Evolutionary conservation across 345 rosid genomes (phyloP).

Genomic region (Angophora floribunda): DNA sequence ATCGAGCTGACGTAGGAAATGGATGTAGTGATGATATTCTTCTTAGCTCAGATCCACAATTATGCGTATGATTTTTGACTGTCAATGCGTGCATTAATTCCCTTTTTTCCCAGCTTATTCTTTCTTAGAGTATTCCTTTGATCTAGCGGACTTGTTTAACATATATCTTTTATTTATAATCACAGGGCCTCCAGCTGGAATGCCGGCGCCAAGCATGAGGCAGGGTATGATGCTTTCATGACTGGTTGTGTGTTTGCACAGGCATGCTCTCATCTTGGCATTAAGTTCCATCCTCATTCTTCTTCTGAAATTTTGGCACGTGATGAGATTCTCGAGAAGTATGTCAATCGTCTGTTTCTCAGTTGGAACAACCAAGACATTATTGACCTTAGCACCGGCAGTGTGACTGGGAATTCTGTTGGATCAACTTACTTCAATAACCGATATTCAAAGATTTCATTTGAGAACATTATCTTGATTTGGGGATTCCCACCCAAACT

Average conservation of each 20-base stretch:
- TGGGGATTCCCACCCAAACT: slow-evolving; percentile 73
- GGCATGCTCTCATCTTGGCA: slow-evolving; percentile 66
- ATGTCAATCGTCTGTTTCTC: slow-evolving; percentile 67
- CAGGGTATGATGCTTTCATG: slow-evolving; percentile 99
- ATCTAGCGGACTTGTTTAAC: background rate
- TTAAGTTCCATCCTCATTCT: slow-evolving; percentile 44
- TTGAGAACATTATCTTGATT: slow-evolving; percentile 49
- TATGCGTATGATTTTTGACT: background rate
- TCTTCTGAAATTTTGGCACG: slow-evolving; percentile 28
- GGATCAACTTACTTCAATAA: slow-evolving; percentile 1
- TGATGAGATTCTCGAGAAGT: slow-evolving; percentile 47
- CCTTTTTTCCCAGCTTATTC: background rate
- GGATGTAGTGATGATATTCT: background rate
- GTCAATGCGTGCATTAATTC: background rate
- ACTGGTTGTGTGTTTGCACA: slow-evolving; percentile 91
- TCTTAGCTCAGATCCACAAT: background rate
- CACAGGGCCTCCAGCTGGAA: slow-evolving; percentile 72
- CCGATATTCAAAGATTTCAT: slow-evolving; percentile 17
- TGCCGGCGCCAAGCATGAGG: slow-evolving; percentile 89
- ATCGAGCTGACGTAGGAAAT: background rate
- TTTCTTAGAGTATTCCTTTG: background rate
- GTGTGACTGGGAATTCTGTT: slow-evolving; percentile 23
- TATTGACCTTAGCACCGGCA: slow-evolving; percentile 50
- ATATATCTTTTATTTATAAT: background rate
- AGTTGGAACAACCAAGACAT: slow-evolving; percentile 76